These are phyloP conservation scores for Rhododendron mucronatum DNA, from an alignment of 148 eudicot genomes.

Conservation along the genomic window DNA sequence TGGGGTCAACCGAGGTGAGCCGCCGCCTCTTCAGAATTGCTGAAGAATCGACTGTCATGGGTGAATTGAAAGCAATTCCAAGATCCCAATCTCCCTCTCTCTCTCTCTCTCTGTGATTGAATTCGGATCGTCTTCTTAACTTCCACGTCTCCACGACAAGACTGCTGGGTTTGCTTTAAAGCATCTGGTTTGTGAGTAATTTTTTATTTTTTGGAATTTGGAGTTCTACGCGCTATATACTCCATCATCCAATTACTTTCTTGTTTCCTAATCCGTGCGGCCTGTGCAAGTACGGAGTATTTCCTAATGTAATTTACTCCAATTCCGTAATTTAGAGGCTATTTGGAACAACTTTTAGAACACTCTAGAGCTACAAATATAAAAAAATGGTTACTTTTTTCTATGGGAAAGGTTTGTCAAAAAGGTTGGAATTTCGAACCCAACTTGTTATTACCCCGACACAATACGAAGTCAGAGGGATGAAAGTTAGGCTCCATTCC, in stretches of 20 bases:
- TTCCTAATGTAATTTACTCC: neutral
- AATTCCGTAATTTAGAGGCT: neutral
- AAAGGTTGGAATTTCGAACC: no score
- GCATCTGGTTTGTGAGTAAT: neutral
- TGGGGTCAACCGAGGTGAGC: constrained; percentile 22
- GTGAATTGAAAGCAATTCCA: neutral
- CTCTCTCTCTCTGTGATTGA: neutral
- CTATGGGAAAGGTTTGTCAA: no score
- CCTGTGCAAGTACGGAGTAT: no score
- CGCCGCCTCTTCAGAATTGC: constrained; percentile 30
- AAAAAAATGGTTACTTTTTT: no score
- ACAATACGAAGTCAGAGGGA: no score
- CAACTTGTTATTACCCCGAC: no score
- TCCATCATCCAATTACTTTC: no score
- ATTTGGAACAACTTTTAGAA: neutral
- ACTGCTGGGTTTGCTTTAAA: neutral
- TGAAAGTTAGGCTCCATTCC: no score
- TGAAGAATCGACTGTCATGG: constrained; percentile 32
- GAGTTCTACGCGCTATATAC: no score
- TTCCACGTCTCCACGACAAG: neutral
- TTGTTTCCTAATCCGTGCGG: no score
- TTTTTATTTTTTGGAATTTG: no score
- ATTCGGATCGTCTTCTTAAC: neutral
- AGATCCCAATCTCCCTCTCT: neutral
- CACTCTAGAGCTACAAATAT: no score